Evolutionary conservation across 176 grass and related monocot genomes (phyloP).

Genomic region (Oryza longistaminata): DNA sequence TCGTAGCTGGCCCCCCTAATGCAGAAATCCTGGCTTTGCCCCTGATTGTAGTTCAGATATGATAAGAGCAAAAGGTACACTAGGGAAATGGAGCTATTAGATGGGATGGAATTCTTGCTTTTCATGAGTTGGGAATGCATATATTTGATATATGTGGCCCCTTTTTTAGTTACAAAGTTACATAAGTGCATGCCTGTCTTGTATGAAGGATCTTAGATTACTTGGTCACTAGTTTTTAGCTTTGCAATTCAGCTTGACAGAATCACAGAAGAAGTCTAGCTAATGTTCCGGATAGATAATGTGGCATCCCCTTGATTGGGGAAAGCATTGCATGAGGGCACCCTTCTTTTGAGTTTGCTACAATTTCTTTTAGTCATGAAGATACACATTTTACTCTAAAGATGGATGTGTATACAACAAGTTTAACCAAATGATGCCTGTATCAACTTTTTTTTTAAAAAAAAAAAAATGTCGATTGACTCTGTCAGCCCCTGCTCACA

Average conservation of each 20-base stretch:
- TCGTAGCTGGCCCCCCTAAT: too few species aligned
- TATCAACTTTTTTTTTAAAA: too few species aligned
- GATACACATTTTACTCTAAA: conserved; percentile 5
- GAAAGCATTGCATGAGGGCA: neutral
- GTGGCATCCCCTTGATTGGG: neutral
- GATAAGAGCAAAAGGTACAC: neutral
- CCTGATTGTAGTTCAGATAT: neutral
- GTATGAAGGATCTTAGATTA: neutral
- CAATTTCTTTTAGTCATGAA: neutral
- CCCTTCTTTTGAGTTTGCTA: conserved; percentile 13
- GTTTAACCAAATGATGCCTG: neutral
- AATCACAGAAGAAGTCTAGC: neutral
- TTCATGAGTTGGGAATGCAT: neutral
- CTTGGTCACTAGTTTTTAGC: neutral
- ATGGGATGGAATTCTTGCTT: neutral
- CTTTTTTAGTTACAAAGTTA: neutral
- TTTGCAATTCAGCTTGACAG: neutral
- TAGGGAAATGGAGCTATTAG: neutral
- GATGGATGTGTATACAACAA: neutral
- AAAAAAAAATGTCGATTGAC: too few species aligned
- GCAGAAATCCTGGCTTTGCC: too few species aligned
- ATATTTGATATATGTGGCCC: neutral
- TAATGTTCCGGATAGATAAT: neutral
- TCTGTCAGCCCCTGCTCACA: too few species aligned
- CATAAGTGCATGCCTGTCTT: neutral